Base-by-base conservation (phyloP, 768 basidiomycete genomes). In the Leccinum pellstonianum region DNA sequence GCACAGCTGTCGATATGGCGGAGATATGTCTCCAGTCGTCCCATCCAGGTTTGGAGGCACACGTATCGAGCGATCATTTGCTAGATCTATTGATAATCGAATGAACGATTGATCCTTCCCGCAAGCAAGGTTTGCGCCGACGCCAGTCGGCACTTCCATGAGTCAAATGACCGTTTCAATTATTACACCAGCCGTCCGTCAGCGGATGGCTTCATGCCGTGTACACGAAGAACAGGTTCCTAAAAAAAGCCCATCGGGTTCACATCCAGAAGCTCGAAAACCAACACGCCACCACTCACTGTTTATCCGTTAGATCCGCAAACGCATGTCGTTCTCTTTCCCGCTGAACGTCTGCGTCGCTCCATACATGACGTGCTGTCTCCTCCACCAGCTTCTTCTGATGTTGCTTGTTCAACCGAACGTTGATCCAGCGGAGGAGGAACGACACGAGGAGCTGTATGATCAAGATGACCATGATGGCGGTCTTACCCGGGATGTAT, bases 401-500 rank as follows among this genome's bases (percentile, higher is more conserved):
- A 58, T 82, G 84, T 71, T 81, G 76, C 57, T 64, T 70, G 65
- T 87, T 88, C 63, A 86, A 67, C 14, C 78, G 76, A 1, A 80
- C 10, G 67, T 86, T 87, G 62, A 86, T 79, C 73, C 77, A 81
- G 12, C 83, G 79, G 12, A 88, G 72, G 25, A 82, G 53, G 60
- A 79, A 69, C 2, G 78, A 81, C 21, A 86, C 62, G 17, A 68
- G 72, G 31, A 88, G 69, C 64, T 86, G 84, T 2, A 80, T 78
- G 3, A 73, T 79, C 33, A 88, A 74, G 6, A 87, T 75, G 4
- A 85, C 76, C 77, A 87, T 80, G 62, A 88, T 86, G 1, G 86
- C 79, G 14, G 82, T 81, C 66, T 89, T 89, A 21, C 86, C 87
- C 0, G 85, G 85, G 31, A 86, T 81, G 68, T 88, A 89, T 15